Evolutionary conservation across 352 stramenopile species (phyloP).

Genomic region (Phytophthora litchii): DNA sequence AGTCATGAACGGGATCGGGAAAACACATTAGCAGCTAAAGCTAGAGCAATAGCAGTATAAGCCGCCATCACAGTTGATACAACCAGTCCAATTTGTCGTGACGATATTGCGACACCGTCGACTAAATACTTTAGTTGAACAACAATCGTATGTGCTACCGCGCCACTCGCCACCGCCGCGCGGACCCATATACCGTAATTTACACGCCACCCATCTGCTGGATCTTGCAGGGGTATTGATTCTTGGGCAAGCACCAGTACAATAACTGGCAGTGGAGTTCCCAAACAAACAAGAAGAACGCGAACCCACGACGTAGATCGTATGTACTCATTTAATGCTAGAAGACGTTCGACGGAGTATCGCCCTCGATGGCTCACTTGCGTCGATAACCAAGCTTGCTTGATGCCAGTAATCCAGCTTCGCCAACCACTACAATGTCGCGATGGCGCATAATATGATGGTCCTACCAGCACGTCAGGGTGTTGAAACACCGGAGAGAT

Average conservation of each 20-base stretch:
- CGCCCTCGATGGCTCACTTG: conserved; percentile 27
- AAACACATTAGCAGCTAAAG: conserved; percentile 7
- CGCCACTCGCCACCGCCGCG: not conserved
- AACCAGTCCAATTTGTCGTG: not conserved
- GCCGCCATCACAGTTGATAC: not conserved
- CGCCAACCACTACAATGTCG: not conserved
- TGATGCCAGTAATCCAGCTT: not conserved
- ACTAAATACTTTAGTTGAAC: conserved; percentile 15
- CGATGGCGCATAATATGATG: not conserved
- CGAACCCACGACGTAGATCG: conserved; percentile 7
- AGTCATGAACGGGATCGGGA: conserved; percentile 30
- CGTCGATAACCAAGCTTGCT: conserved; percentile 1
- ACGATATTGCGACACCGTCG: conserved; percentile 5
- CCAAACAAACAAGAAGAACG: conserved; percentile 15
- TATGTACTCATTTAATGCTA: conserved; percentile 25
- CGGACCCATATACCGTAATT: conserved; percentile 34
- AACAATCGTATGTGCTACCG: not conserved
- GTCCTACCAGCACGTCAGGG: not conserved
- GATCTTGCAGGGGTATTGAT: conserved; percentile 23
- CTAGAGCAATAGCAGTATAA: not conserved
- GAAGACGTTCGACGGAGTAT: conserved; percentile 27
- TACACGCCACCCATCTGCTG: conserved; percentile 13
- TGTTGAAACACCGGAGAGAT: not conserved
- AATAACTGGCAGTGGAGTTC: conserved; percentile 23
- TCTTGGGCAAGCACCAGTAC: conserved; percentile 20